Conservation (phyloP, 352 stramenopile species). For the Pythium insidiosum region DNA sequence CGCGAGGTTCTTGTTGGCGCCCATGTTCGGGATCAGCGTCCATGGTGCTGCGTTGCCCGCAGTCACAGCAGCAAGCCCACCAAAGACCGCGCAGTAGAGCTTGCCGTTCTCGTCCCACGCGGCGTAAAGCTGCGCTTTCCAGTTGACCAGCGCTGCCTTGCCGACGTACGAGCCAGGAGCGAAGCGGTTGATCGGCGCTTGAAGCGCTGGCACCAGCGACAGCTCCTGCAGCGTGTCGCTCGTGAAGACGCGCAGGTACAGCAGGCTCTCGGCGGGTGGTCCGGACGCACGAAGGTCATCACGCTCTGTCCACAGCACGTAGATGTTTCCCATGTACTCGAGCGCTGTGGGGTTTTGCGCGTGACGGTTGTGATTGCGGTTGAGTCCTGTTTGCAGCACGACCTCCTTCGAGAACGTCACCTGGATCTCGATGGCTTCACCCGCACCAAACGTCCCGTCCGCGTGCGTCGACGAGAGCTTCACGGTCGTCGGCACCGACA, state of each 20-base stretch:
- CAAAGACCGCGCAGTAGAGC: conserved; percentile 46
- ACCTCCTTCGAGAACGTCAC: conserved; percentile 60
- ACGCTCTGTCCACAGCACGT: conserved; percentile 67
- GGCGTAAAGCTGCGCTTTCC: conserved; percentile 41
- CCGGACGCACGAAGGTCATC: no score
- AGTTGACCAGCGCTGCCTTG: conserved; percentile 28
- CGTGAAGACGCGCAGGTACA: conserved; percentile 51
- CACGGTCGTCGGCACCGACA: conserved; percentile 46
- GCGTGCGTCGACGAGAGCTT: conserved; percentile 42
- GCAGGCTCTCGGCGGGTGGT: conserved; percentile 33
- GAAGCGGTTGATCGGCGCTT: conserved; percentile 33
- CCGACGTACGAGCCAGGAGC: conserved; percentile 44
- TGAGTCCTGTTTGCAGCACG: conserved; percentile 53
- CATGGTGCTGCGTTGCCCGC: no score
- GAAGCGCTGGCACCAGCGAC: conserved; percentile 4
- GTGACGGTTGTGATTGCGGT: conserved; percentile 42
- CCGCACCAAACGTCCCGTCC: conserved; percentile 41
- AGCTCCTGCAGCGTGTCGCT: conserved; percentile 27
- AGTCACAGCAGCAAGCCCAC: conserved; percentile 20
- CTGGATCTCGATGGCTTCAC: conserved; percentile 61
- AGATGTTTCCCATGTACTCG: conserved; percentile 32
- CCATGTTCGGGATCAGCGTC: conserved; percentile 61
- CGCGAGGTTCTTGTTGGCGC: conserved; percentile 39
- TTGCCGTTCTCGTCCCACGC: conserved; percentile 63
- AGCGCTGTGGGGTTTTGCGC: conserved; percentile 30